Evolutionary conservation across 768 basidiomycete species (phyloP).

Genomic region (Lactarius sp.): DNA sequence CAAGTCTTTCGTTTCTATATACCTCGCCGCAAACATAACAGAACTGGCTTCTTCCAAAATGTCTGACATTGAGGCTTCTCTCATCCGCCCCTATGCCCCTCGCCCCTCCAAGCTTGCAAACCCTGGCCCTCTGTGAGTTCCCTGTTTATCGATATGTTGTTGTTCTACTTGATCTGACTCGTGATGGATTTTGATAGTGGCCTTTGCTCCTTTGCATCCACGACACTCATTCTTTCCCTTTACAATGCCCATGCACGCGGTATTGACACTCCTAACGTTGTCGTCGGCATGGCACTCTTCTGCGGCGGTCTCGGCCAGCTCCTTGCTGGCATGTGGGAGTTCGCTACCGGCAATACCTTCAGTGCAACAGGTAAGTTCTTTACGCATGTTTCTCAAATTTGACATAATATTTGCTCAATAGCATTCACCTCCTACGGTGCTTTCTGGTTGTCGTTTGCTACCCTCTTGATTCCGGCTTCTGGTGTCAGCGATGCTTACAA

Average conservation of each 20-base stretch:
- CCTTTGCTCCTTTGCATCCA: constrained; percentile 78
- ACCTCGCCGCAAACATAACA: too few species aligned
- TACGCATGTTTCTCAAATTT: too few species aligned
- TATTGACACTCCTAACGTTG: constrained; percentile 56
- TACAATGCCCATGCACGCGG: constrained; percentile 58
- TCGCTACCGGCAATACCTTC: constrained; percentile 55
- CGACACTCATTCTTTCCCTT: constrained; percentile 73
- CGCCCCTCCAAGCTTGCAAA: constrained; percentile 9
- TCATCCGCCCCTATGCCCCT: neutral
- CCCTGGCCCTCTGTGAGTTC: constrained; percentile 43
- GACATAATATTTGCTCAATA: constrained; percentile 26
- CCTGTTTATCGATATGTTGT: neutral
- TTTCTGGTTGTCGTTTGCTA: constrained; percentile 84
- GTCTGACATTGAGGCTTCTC: neutral
- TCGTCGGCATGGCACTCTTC: constrained; percentile 84
- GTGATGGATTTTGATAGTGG: constrained; percentile 62
- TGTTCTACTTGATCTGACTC: neutral
- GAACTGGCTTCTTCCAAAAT: constrained; percentile 15
- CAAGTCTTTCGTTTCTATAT: neutral
- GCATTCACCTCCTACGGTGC: constrained; percentile 82
- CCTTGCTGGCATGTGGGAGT: constrained; percentile 82
- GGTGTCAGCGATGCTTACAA: constrained; percentile 56
- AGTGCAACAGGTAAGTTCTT: constrained; percentile 59
- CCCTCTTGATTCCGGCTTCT: constrained; percentile 63
- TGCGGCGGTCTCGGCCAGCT: constrained; percentile 83